phyloP scores from a whole-genome alignment of 306 rosid species.

The Hylodesmum podocarpum region DNA sequence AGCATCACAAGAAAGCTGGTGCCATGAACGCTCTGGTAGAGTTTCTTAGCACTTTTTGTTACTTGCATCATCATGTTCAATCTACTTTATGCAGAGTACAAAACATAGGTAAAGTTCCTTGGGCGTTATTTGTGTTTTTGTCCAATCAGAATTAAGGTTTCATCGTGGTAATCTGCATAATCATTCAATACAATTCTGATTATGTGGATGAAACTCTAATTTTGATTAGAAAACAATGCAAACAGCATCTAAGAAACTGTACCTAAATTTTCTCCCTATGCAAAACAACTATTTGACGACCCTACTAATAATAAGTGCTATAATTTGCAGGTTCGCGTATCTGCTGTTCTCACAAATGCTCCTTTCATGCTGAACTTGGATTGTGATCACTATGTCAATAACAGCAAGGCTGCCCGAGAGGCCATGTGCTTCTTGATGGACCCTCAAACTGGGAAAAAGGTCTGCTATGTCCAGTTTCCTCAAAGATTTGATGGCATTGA shows the following conservation, averaged over 20 bases:
- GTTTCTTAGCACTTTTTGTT: constrained; percentile 1
- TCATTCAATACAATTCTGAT: no score
- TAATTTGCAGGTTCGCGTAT: constrained; percentile 36
- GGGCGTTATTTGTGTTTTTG: no score
- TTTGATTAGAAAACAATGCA: no score
- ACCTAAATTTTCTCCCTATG: no score
- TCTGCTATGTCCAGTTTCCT: constrained; percentile 47
- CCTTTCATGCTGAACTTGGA: constrained; percentile 50
- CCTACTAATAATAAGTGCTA: background rate
- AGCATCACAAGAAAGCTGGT: constrained; percentile 92
- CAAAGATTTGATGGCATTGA: constrained; percentile 46
- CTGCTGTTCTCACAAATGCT: constrained; percentile 49
- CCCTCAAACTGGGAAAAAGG: constrained; percentile 40
- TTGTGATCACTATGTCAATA: constrained; percentile 43
- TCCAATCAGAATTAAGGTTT: no score
- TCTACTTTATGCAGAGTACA: background rate
- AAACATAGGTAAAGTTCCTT: no score
- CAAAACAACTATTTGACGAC: background rate
- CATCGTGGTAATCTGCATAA: no score
- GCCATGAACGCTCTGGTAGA: constrained; percentile 89
- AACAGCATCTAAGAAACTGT: no score
- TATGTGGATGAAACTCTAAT: no score
- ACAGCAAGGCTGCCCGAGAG: constrained; percentile 43
- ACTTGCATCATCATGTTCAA: background rate
- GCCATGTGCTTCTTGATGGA: constrained; percentile 53